Percentiles rank a stretch among this genome's conserved stretches.
Conservation (phyloP, 129 eudicot species). For the Flaveria sonorensis region DNA sequence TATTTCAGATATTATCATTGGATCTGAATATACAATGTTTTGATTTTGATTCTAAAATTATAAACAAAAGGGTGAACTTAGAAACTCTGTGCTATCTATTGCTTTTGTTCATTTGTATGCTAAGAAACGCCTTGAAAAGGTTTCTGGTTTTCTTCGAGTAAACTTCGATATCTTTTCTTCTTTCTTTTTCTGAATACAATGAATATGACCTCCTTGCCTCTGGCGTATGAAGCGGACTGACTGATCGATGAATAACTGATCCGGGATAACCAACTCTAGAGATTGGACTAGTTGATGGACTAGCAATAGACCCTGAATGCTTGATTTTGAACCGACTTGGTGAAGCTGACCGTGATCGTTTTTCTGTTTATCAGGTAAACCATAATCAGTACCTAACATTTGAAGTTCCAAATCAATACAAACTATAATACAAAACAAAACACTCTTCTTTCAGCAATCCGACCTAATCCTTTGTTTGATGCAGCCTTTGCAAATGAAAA, state of each 20-base stretch:
- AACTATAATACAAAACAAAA: not conserved
- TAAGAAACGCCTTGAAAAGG: conserved; percentile 64
- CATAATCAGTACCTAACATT: conserved; percentile 2
- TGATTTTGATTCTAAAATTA: not conserved
- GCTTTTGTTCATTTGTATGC: conserved; percentile 54
- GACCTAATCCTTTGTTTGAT: conserved; percentile 54
- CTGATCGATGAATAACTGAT: conserved; percentile 23
- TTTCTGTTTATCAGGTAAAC: conserved; percentile 45
- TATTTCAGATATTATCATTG: conserved; percentile 1
- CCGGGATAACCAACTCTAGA: conserved; percentile 14
- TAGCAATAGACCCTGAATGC: conserved; percentile 56
- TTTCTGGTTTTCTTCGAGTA: conserved; percentile 65
- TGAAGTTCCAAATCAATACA: not conserved
- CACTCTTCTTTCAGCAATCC: not conserved
- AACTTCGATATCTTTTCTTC: conserved; percentile 50
- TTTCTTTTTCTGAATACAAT: conserved; percentile 45
- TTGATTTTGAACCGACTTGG: conserved; percentile 60
- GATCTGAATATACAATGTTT: not conserved
- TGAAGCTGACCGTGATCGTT: conserved; percentile 59
- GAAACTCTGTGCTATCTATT: conserved; percentile 25
- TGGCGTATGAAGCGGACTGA: conserved; percentile 34
- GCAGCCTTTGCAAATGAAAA: conserved; percentile 51
- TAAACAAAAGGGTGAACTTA: not conserved
- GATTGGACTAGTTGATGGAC: conserved; percentile 45
- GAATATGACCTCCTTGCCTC: conserved; percentile 51